These are phyloP conservation scores for Russula abietina DNA, from an alignment of 768 basidiomycete genomes.

Conservation along the genomic window DNA sequence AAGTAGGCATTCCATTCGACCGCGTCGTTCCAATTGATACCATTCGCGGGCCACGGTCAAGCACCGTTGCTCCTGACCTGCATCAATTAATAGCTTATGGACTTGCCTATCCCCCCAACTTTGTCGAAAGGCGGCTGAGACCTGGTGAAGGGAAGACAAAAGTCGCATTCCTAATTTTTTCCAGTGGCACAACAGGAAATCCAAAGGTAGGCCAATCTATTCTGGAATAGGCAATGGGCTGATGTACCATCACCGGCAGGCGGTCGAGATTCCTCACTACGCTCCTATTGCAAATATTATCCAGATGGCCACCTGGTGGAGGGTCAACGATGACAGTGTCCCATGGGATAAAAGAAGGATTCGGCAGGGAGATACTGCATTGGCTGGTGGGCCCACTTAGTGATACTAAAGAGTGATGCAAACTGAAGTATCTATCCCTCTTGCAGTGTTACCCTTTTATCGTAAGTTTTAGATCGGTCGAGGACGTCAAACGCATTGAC, in stretches of 20 bases:
- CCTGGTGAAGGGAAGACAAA: constrained; percentile 56
- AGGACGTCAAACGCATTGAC: background rate
- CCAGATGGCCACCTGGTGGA: constrained; percentile 25
- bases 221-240: constrained; percentile 34
- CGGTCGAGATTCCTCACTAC: constrained; percentile 59
- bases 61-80: constrained; percentile 31
- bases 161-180: constrained; percentile 64
- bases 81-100: constrained; percentile 46
- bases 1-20: constrained; percentile 30
- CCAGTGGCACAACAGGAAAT: constrained; percentile 68
- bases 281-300: constrained; percentile 50
- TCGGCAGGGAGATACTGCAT: constrained; percentile 50
- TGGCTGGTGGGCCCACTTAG: constrained; percentile 41
- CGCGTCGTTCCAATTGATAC: constrained; percentile 31
- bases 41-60: background rate
- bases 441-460: constrained; percentile 29
- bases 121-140: constrained; percentile 41
- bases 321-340: constrained; percentile 32
- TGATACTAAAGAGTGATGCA: background rate
- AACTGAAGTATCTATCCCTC: constrained; percentile 7
- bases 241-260: constrained; percentile 34
- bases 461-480: constrained; percentile 24
- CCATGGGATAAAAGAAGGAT: constrained; percentile 36
- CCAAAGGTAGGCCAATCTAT: constrained; percentile 28
- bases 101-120: constrained; percentile 33